Evolutionary conservation across 169 alveolate genomes (phyloP).

Genomic region (Plasmodium gaboni): DNA sequence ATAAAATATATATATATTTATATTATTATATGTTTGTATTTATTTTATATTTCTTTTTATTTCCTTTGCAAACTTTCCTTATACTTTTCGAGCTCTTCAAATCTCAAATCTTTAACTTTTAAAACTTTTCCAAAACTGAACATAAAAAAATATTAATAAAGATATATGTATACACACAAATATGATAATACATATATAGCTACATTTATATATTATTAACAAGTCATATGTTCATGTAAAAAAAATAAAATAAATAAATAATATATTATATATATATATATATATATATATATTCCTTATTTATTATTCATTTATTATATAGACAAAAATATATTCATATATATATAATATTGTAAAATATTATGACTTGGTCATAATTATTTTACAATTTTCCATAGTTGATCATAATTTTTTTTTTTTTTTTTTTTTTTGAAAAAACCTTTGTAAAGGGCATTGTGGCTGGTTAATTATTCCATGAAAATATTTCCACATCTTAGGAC

Average conservation of each 20-base stretch:
- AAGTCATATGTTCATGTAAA: background rate
- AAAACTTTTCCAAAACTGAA: constrained; percentile 43
- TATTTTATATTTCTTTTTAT: background rate
- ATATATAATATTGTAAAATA: no score
- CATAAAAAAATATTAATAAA: background rate
- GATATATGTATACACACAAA: background rate
- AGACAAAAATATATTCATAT: no score
- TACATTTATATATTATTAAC: no score
- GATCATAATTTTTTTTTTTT: background rate
- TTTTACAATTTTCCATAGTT: background rate
- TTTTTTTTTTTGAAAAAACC: constrained; percentile 25
- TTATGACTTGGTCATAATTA: no score
- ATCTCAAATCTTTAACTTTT: constrained; percentile 41
- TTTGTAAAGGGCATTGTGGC: constrained; percentile 69
- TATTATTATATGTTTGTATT: background rate
- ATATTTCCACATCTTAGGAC: constrained; percentile 69
- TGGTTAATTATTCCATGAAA: constrained; percentile 62
- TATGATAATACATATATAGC: background rate
- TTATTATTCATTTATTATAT: no score
- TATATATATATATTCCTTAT: no score
- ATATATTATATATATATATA: background rate
- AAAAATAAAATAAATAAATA: background rate
- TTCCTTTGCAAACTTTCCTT: constrained; percentile 48
- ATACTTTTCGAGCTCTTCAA: constrained; percentile 56
- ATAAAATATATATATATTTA: background rate